Base-by-base conservation (phyloP, 2,329 filamentous ascomycete genomes). In the Pseudonectria foliicola region DNA sequence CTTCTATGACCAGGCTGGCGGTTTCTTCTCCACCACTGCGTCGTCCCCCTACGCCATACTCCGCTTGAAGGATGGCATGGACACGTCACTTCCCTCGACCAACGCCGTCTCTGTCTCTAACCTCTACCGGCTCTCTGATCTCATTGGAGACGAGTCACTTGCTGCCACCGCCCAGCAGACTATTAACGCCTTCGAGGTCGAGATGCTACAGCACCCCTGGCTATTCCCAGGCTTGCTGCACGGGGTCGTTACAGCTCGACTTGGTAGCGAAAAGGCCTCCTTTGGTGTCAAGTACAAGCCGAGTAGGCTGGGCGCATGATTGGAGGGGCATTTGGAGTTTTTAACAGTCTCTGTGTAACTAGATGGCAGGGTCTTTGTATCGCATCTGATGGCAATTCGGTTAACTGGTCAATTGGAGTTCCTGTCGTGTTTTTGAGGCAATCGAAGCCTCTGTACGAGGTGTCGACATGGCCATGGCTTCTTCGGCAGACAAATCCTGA, bases 61-160 rank as follows among this genome's bases (percentile, higher is more conserved):
- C 40, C 82, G 90, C 15, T 74, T 95, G 32, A 98, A 98, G 62
- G 87, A 93, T 43, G 92, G 88, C 45, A 95, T 95, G 74, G 92
- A 98, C 59, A 86, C 86, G 5, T 82, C 87, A 2, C 82, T 92
- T 40, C 92, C 92, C 1, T 92, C 87, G 0, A 83, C 85, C 33
- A 98, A 98, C 55, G 87, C 86, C 26, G 75, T 90, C 6, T 83
- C 84, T n/a, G 85, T 86, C 0, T 73, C 77, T 12, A 96, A 96
- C 54, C 67, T 96, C n/a, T 84, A 92, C 62, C 80, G 86, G 1
- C 74, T 96, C 4, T 77, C 77, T 10, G 72, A 73, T 6, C 58
- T 94, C 2, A 68, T 94, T 0, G 74, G 77, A 30, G 78, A 86
- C 44, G 64, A 77, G 2, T 59, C 61, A 3, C 89, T 86, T 52